phyloP scores from a whole-genome alignment of 352 stramenopile genomes.

The Phytopythium vexans region DNA sequence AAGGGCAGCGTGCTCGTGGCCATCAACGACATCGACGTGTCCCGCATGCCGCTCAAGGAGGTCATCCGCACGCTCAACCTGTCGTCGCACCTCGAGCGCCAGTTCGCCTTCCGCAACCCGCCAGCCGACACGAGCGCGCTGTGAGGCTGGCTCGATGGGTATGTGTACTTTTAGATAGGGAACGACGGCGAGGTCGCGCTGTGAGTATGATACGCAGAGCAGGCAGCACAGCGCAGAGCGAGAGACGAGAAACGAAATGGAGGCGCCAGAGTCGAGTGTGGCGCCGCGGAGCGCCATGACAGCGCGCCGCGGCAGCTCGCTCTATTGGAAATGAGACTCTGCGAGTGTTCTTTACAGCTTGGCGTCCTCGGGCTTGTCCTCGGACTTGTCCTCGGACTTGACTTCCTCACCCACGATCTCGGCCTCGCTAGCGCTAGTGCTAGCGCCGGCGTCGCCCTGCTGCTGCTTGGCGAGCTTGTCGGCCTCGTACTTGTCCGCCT shows the following conservation, averaged over 20 bases:
- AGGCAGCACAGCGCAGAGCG: background rate
- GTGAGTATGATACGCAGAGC: background rate
- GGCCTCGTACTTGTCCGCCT: constrained; percentile 78
- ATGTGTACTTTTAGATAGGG: too few species aligned
- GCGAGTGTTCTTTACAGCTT: background rate
- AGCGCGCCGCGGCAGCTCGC: too few species aligned
- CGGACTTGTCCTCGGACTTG: constrained; percentile 20
- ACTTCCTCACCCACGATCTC: constrained; percentile 19
- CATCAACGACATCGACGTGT: constrained; percentile 81
- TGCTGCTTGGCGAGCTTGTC: constrained; percentile 46
- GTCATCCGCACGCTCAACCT: constrained; percentile 71
- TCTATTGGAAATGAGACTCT: too few species aligned
- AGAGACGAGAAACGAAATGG: background rate
- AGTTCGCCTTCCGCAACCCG: constrained; percentile 71
- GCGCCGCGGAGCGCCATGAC: background rate
- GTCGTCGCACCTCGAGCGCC: constrained; percentile 63
- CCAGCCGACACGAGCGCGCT: constrained; percentile 28
- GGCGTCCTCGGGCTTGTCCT: constrained; percentile 16
- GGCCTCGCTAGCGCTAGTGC: constrained; percentile 14
- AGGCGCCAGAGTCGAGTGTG: too few species aligned
- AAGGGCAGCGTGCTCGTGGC: constrained; percentile 66
- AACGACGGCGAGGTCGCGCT: too few species aligned
- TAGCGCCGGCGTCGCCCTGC: constrained; percentile 1
- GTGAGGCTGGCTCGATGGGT: constrained; percentile 11
- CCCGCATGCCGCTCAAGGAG: constrained; percentile 57